phyloP scores from a whole-genome alignment of 2,329 filamentous ascomycete genomes.

The Scytalidium sp. region DNA sequence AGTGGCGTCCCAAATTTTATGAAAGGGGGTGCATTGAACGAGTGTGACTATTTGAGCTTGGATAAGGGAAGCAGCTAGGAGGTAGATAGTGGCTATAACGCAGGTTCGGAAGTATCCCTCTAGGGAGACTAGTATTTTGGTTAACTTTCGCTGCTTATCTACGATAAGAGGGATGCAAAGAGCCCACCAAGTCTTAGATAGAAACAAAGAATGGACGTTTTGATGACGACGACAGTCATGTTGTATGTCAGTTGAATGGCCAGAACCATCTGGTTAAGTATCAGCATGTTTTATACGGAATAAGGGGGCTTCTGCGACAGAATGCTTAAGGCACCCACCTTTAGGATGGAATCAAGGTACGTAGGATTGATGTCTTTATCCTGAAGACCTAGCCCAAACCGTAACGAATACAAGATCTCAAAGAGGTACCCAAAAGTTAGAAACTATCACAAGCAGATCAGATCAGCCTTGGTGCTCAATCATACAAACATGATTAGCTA shows the following conservation, averaged over 20 bases:
- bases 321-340: not conserved
- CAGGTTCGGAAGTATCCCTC: not conserved
- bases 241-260: slow-evolving; percentile 30
- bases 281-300: not conserved
- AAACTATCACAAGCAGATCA: slow-evolving; percentile 2
- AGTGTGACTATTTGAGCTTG: slow-evolving; percentile 23
- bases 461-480: not conserved
- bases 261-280: slow-evolving; percentile 20
- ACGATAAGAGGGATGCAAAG: not conserved
- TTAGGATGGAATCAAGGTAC: not conserved
- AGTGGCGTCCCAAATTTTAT: slow-evolving; percentile 30
- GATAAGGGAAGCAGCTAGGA: slow-evolving; percentile 24
- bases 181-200: slow-evolving; percentile 32
- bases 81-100: slow-evolving; percentile 18
- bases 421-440: slow-evolving; percentile 12
- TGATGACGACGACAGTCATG: slow-evolving; percentile 25
- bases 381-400: slow-evolving; percentile 12
- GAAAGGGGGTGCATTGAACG: slow-evolving; percentile 29
- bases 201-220: slow-evolving; percentile 30
- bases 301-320: not conserved
- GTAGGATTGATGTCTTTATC: not conserved
- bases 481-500: not conserved
- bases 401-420: slow-evolving; percentile 10
- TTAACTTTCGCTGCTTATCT: not conserved
- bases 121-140: not conserved